A percentile compares a stretch with the other conserved stretches of the same genome.
These are phyloP conservation scores for Mesembryanthemum crystallinum DNA, from an alignment of 148 eudicot genomes.

Conservation along the genomic window DNA sequence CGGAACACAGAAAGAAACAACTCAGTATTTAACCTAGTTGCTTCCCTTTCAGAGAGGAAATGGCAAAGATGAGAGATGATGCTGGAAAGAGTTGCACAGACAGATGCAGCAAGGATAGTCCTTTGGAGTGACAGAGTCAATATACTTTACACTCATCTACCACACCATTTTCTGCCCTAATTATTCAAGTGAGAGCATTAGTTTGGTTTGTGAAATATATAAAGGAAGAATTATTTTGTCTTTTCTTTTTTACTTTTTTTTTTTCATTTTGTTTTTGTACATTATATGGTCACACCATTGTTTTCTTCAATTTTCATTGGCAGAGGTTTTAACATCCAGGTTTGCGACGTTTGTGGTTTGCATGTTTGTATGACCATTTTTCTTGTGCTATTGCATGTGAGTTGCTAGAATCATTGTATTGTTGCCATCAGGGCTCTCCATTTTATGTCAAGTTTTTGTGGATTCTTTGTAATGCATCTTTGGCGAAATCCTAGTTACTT, in stretches of 20 bases:
- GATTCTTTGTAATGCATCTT: neutral
- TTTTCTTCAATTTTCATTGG: neutral
- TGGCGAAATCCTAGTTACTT: too few species aligned
- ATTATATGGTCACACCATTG: constrained; percentile 20
- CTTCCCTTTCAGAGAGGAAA: constrained; percentile 50
- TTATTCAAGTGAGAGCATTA: constrained; percentile 18
- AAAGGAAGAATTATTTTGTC: neutral
- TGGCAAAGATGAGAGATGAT: constrained; percentile 58
- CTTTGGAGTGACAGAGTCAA: constrained; percentile 7
- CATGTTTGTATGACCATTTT: constrained; percentile 25
- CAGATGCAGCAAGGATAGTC: neutral
- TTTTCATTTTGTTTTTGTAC: constrained; percentile 19
- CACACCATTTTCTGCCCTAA: neutral
- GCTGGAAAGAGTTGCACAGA: neutral
- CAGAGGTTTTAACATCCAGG: constrained; percentile 22
- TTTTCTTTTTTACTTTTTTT: neutral
- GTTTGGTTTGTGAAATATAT: constrained; percentile 26
- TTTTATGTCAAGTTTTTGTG: neutral
- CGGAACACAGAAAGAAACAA: neutral
- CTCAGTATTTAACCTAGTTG: neutral
- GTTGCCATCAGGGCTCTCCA: neutral
- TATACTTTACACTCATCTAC: constrained; percentile 4
- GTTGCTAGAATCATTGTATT: constrained; percentile 10
- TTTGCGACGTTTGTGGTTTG: constrained; percentile 21
- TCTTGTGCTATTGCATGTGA: constrained; percentile 9